phyloP scores from a whole-genome alignment of 2,329 filamentous ascomycete species.

The Dryadomyces quercus-mongolicae region DNA sequence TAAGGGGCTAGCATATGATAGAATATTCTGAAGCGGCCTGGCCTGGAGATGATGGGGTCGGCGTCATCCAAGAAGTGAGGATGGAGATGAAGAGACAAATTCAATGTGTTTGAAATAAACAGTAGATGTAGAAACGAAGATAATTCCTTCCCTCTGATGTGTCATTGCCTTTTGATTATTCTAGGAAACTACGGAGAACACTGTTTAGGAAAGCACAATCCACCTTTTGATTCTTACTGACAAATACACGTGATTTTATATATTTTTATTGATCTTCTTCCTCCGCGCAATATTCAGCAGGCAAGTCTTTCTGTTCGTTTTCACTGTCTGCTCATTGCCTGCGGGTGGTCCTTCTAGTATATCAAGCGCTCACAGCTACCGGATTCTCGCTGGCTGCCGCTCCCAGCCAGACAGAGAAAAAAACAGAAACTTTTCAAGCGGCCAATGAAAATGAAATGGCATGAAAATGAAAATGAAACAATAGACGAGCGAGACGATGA shows the following conservation, averaged over 20 bases:
- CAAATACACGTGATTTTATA: neutral
- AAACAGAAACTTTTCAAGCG: neutral
- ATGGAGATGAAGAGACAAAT: neutral
- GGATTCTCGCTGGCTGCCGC: conserved; percentile 1
- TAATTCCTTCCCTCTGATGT: neutral
- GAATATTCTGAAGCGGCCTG: neutral
- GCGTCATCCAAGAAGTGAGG: neutral
- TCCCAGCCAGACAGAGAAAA: neutral
- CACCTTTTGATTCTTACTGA: too few relatives aligned
- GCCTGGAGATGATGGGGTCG: neutral
- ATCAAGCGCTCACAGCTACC: neutral
- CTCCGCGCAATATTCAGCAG: neutral
- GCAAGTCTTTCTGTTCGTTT: neutral
- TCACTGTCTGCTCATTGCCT: neutral
- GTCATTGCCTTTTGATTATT: neutral
- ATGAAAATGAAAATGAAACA: neutral
- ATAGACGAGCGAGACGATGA: neutral
- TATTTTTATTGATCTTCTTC: neutral
- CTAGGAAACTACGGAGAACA: too few relatives aligned
- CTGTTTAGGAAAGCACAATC: neutral
- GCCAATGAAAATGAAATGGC: neutral
- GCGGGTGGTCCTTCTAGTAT: too few relatives aligned
- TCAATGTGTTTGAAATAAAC: neutral
- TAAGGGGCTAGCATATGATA: neutral
- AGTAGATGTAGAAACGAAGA: neutral